These are phyloP conservation scores for Herpetospermum pedunculosum DNA, from an alignment of 306 rosid species.

Conservation along the genomic window DNA sequence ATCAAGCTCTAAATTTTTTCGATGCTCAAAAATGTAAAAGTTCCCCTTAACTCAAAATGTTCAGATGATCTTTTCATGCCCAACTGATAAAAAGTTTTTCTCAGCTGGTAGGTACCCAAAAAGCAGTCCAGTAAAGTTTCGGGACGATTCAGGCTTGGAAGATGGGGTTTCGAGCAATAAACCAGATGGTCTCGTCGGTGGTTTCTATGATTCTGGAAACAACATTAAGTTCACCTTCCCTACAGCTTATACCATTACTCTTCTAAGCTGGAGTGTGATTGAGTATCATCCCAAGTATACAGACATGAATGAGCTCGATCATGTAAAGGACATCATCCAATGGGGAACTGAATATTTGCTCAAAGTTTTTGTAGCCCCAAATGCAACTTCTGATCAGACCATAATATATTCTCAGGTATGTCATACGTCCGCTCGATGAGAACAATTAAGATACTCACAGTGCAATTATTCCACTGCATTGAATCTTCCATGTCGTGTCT, in stretches of 20 bases:
- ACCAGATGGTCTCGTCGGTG: slow-evolving; percentile 43
- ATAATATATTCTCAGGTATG: slow-evolving; percentile 64
- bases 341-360: slow-evolving; percentile 83
- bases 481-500: not conserved
- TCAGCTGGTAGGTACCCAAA: slow-evolving; percentile 64
- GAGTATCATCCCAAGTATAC: slow-evolving; percentile 64
- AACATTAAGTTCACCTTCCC: slow-evolving; percentile 70
- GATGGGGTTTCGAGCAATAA: slow-evolving; percentile 35
- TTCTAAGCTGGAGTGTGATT: slow-evolving; percentile 71
- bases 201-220: slow-evolving; percentile 88
- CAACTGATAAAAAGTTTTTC: not conserved
- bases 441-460: not conserved
- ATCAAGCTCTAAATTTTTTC: slow-evolving; percentile 61
- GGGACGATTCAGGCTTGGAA: slow-evolving; percentile 57
- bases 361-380: slow-evolving; percentile 36
- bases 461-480: not conserved
- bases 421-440: not conserved
- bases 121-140: slow-evolving; percentile 45
- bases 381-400: slow-evolving; percentile 27
- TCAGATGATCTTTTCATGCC: not conserved
- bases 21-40: slow-evolving; percentile 70
- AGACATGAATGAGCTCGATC: slow-evolving; percentile 61
- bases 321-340: slow-evolving; percentile 61
- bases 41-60: not conserved
- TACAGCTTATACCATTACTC: slow-evolving; percentile 65